phyloP scores from a whole-genome alignment of 805 yeast genomes.

The Cyberlindnera nakhonratchasimensis region DNA sequence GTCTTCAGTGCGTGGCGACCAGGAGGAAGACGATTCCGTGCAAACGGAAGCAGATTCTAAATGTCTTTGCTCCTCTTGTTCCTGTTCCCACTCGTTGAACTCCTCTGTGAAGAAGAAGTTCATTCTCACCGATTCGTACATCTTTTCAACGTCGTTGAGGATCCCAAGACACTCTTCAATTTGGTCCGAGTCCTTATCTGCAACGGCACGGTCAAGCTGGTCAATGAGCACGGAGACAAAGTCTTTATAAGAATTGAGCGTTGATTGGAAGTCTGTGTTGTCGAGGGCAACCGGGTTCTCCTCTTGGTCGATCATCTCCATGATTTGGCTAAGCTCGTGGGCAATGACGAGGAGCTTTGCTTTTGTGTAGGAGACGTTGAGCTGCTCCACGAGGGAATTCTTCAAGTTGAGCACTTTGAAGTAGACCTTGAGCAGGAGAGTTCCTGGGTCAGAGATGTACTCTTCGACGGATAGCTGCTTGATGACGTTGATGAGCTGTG shows the following conservation, averaged over 20 bases:
- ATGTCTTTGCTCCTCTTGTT: constrained; percentile 12
- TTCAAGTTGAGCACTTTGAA: constrained; percentile 44
- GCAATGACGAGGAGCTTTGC: constrained; percentile 64
- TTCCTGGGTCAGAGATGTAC: constrained; percentile 25
- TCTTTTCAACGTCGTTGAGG: constrained; percentile 66
- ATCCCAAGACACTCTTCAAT: constrained; percentile 66
- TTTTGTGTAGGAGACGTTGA: constrained; percentile 59
- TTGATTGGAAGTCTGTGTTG: constrained; percentile 37
- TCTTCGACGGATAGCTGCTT: constrained; percentile 17
- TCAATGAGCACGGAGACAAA: constrained; percentile 56
- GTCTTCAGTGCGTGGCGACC: constrained; percentile 12
- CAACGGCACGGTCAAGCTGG: constrained; percentile 55
- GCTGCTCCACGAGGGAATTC: constrained; percentile 46
- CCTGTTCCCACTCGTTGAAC: constrained; percentile 24
- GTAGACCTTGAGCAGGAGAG: constrained; percentile 25
- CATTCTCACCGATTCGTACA: constrained; percentile 57
- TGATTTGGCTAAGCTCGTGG: constrained; percentile 48
- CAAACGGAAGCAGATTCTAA: constrained; percentile 6
- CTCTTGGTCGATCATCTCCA: constrained; percentile 27
- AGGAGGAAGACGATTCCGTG: constrained; percentile 9
- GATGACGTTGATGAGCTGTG: constrained; percentile 43
- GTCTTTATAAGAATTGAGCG: constrained; percentile 48
- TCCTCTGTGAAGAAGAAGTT: constrained; percentile 34
- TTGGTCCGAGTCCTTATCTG: constrained; percentile 49
- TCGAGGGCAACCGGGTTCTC: constrained; percentile 23